A percentile compares a stretch with the other conserved stretches of the same genome.
Evolutionary conservation across 1,139 yeast species (phyloP).

Genomic region (Yamadazyma blattariae): DNA sequence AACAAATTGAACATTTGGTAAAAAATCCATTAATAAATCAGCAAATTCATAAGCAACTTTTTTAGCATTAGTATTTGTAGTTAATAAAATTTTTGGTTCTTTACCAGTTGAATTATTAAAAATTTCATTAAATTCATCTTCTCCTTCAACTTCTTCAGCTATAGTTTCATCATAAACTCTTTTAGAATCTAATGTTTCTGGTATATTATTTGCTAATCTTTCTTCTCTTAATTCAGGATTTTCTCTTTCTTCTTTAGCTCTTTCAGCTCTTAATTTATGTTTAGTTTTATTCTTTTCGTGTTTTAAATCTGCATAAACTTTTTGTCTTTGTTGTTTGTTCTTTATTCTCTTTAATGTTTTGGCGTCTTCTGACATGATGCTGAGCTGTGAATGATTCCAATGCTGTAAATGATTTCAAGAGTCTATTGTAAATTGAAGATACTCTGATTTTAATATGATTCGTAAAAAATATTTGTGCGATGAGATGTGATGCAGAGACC

Average conservation of each 20-base stretch:
- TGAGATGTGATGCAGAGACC: constrained; percentile 2
- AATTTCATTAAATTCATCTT: constrained; percentile 71
- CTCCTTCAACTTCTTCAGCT: constrained; percentile 67
- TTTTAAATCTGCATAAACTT: constrained; percentile 70
- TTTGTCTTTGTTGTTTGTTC: constrained; percentile 78
- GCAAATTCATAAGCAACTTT: constrained; percentile 90
- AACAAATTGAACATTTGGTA: constrained; percentile 84
- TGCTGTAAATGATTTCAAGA: too few relatives aligned
- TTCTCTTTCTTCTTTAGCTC: constrained; percentile 79
- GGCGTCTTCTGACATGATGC: constrained; percentile 13
- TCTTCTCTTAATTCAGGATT: constrained; percentile 82
- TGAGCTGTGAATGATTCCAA: too few relatives aligned
- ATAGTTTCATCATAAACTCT: constrained; percentile 91
- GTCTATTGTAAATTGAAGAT: too few relatives aligned
- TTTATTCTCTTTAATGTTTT: constrained; percentile 48
- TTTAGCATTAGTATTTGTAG: constrained; percentile 85
- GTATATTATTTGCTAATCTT: constrained; percentile 75
- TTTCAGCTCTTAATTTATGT: constrained; percentile 69
- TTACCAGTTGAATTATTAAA: constrained; percentile 43
- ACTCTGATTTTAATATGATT: too few relatives aligned
- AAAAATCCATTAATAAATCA: constrained; percentile 75
- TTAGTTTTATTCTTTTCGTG: constrained; percentile 74
- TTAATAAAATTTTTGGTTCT: constrained; percentile 77
- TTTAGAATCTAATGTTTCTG: constrained; percentile 85
- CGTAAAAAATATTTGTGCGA: too few relatives aligned